Evolutionary conservation across 2,329 filamentous ascomycete species (phyloP), one percentile per base, ranked within the genome.

Genomic region (Paecilomyces variotii): DNA sequence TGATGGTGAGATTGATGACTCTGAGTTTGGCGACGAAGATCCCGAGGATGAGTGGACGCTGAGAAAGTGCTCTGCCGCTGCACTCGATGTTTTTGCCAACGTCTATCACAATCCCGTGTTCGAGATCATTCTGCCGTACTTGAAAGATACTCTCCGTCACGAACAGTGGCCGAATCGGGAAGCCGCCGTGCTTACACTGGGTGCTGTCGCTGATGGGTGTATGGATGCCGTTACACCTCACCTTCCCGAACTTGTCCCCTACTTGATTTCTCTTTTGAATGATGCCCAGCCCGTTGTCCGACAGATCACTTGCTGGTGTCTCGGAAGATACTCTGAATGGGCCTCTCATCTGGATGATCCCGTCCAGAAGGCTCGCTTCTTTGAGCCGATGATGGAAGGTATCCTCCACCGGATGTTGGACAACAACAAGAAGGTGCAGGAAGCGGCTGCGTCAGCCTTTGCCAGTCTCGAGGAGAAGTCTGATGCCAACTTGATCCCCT

Each of bases 241-340:
- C 74, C 83, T 99, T 30, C 91, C 91, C 1, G 88, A 96, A 70
- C 81, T 99, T 49, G 86, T 97, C 2, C 89, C 91, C 1, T 99
- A 96, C 72, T 83, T 99, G 54, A 88, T 97, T 65, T 88, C 88
- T 6, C 83, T 97, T 0, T 81, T 99, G 35, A 84, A 88, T 59
- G 94, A 99, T 69, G 71, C 83, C 1, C 91, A 97, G 74, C 91
- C 94, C 12, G 88, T 97, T 12, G 93, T 99, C 39, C 84, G 94
- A 61, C 91, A 96, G 71, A 99, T 99, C 64, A 97, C 93, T 26
- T 99, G 94, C 75, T 99, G 94, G 94, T 95, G 94, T 4, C 83
- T 99, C 25, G 92, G 92, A 19, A 85, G 94, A 53, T 99, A 97
- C 74, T 96, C 94, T 4, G 81, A 87, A 52, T 99, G 94, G 94